Evolutionary conservation across 768 basidiomycete genomes (phyloP), one percentile per base, ranked within the genome.

Genomic region (Russula emetica): DNA sequence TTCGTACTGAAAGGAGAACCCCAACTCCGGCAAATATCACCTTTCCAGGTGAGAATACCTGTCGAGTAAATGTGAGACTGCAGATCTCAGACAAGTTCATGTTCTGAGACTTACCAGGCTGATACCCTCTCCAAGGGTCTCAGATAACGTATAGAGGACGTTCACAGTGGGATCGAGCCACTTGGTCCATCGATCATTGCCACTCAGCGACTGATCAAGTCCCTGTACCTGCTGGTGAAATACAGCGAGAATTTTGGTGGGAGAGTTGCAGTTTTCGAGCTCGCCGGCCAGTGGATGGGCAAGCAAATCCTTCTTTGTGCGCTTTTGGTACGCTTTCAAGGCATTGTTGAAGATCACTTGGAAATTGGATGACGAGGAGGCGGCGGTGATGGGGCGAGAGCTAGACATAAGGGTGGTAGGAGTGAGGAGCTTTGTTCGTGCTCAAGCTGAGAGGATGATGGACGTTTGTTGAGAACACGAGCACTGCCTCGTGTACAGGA

Each of bases 251-350:
- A 60, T 6, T 30, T 30, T 30, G 3, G 2, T n/a, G 9, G 51
- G 38, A 44, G 59, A 53, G 20, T 44, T 4, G 40, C 59, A 60
- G 13, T 18, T 9, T 14, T 60, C 13, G 22, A 60, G 51, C 40
- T 42, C 28, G 26, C 28, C 13, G 13, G 30, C 11, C 1, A 60
- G 51, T 22, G 59, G 40, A 44, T 60, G 59, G 1, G 24, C 5
- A 1, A 40, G 3, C 5, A 60, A 26, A 7, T 60, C 59, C 3
- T 30, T 32, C 11, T 26, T 36, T 0, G 59, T 44, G 11, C 28
- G 26, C 14, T 4, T 53, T 13, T 22, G 5, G 40, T 60, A 60
- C 11, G 49, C 26, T n/a, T n/a, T n/a, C n/a, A 60, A 16, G 40
- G 59, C 59, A 24, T 28, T 42, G 32, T 32, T 16, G 28, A 60